Evolutionary conservation across 441 rosid genomes (phyloP).

Genomic region (Cnidoscolus chayamansa): DNA sequence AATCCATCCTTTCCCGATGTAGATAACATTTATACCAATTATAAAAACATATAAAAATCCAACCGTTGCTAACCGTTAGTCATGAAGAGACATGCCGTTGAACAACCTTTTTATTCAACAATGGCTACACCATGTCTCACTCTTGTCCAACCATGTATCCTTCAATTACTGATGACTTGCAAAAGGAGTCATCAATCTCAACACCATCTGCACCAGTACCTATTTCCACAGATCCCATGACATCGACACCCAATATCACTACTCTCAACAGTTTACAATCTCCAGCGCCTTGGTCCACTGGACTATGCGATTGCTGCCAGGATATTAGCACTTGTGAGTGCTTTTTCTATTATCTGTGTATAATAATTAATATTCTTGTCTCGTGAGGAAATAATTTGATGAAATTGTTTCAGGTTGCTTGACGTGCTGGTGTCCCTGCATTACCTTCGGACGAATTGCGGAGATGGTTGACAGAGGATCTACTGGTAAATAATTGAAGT

Average conservation of each 20-base stretch:
- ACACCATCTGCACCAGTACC: slow-evolving; percentile 24
- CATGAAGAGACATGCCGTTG: too few species aligned
- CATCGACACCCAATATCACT: slow-evolving; percentile 3
- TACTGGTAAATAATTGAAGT: slow-evolving; percentile 19
- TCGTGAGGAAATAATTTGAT: too few species aligned
- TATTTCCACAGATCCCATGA: background rate
- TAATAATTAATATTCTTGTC: background rate
- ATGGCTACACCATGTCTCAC: background rate
- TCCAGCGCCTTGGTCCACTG: slow-evolving; percentile 28
- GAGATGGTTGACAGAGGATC: slow-evolving; percentile 56
- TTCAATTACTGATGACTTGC: slow-evolving; percentile 14
- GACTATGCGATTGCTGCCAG: slow-evolving; percentile 28
- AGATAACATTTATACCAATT: too few species aligned
- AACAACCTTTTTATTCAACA: too few species aligned
- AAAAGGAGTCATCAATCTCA: slow-evolving; percentile 7
- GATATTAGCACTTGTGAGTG: slow-evolving; percentile 30
- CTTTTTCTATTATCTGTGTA: background rate
- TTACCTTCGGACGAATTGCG: slow-evolving; percentile 63
- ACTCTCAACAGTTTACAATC: background rate
- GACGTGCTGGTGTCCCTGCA: slow-evolving; percentile 64
- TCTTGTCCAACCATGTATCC: slow-evolving; percentile 17
- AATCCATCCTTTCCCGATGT: too few species aligned
- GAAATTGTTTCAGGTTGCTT: slow-evolving; percentile 39
- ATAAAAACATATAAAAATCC: too few species aligned
- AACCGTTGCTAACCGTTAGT: too few species aligned